Evolutionary conservation across 148 eudicot species (phyloP), one percentile per base, ranked within the genome.

Genomic region (Bassia scoparia): DNA sequence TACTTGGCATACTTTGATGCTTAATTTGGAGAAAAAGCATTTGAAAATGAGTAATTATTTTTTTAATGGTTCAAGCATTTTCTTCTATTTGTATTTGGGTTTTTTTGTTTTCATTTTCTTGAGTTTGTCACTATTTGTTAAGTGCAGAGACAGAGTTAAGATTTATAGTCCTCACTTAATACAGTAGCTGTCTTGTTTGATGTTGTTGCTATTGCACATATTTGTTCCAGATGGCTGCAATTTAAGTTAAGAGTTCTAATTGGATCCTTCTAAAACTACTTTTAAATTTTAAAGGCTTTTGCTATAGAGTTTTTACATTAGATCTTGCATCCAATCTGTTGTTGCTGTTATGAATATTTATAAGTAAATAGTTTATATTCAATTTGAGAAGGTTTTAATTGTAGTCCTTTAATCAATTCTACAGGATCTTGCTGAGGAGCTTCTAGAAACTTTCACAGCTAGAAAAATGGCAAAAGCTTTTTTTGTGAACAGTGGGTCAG

Each of bases 401-500:
- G 58, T 72, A 23, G 68, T 66, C 43, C 38, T 35, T 62, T 46
- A 15, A 38, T 71, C 50, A 59, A 49, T 79, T 61, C 67, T 61
- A n/a, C 83, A 95, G 98, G 96, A 95, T 78, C 96, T 95, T 80
- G 98, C 98, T 14, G 84, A 86, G 74, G 98, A 91, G 75, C 93
- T 95, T 71, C 44, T 81, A 43, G 87, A 84, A 62, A 84, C 78
- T 50, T 95, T 89, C 81, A 95, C 97, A 5, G 91, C 96, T 15
- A 74, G 73, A 29, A 81, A 89, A 84, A 95, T 95, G 96, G 91
- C 75, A 46, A 95, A 89, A 82, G 98, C 82, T 21, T 95, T 95
- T 74, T 95, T 95, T 77, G 89, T 93, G 29, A 95, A 95, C 71
- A 88, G 98, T 83, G 98, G 98, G 69, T 95, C 98, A 53, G 98